These are phyloP conservation scores for Anaeramoeba flamelloides DNA, from an alignment of 78 protist genomes.

Conservation along the genomic window DNA sequence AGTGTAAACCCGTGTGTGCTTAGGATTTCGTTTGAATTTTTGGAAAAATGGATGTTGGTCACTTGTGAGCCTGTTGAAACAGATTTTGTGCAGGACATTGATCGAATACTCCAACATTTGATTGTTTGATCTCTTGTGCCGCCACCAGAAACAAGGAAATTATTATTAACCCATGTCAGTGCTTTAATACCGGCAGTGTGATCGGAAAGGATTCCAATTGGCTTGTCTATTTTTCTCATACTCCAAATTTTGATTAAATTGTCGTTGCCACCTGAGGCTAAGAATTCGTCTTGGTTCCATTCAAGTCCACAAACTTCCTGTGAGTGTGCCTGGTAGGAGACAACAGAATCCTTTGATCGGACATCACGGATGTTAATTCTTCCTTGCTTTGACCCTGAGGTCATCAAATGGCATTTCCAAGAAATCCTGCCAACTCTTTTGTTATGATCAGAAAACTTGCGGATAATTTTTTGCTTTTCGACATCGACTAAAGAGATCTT, in stretches of 20 bases:
- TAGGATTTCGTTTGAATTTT: not conserved
- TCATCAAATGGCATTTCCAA: slow-evolving; percentile 82
- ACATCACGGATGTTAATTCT: not conserved
- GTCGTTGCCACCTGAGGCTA: not conserved
- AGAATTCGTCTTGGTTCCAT: not conserved
- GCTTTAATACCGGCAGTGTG: not conserved
- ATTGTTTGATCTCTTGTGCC: not conserved
- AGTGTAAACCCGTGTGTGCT: not conserved
- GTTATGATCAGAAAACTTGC: slow-evolving; percentile 75
- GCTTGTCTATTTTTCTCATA: not conserved
- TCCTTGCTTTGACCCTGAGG: not conserved
- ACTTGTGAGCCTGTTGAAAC: not conserved
- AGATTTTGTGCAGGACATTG: not conserved
- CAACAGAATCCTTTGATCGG: not conserved
- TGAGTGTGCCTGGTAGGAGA: not conserved
- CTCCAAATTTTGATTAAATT: not conserved
- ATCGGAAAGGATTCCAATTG: not conserved
- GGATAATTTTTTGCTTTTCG: slow-evolving; percentile 28
- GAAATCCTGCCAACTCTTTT: slow-evolving; percentile 83
- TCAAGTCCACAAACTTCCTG: not conserved
- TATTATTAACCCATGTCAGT: not conserved
- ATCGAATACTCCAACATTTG: not conserved
- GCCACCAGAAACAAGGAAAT: not conserved
- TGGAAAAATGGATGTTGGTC: not conserved
- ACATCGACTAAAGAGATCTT: slow-evolving; percentile 80